A percentile compares a stretch with the other conserved stretches of the same genome.
phyloP scores from a whole-genome alignment of 2,329 filamentous ascomycete genomes.

The Clarireedia hainanense region DNA sequence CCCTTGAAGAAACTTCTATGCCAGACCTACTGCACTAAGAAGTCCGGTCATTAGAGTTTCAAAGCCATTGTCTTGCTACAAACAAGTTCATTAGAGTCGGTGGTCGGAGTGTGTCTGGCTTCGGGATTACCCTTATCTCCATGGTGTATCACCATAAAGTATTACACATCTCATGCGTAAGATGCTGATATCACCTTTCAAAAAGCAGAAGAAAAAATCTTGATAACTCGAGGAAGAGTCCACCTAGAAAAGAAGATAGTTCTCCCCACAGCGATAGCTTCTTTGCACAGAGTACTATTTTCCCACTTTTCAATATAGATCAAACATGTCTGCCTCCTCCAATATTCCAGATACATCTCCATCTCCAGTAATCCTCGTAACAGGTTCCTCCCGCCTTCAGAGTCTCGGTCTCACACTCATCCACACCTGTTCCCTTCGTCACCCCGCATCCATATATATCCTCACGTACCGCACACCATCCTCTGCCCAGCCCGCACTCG shows the following conservation, averaged over 20 bases:
- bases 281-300: not conserved
- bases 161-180: not conserved
- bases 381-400: not conserved
- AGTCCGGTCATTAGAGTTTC: too few relatives aligned
- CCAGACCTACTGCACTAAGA: too few relatives aligned
- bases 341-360: not conserved
- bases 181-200: not conserved
- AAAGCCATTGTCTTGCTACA: too few relatives aligned
- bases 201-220: not conserved
- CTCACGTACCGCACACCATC: slow-evolving; percentile 24
- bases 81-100: not conserved
- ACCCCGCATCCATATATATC: slow-evolving; percentile 24
- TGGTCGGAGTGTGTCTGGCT: not conserved
- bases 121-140: not conserved
- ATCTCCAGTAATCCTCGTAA: not conserved
- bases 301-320: not conserved
- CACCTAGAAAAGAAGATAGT: not conserved
- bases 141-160: not conserved
- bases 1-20: too few relatives aligned
- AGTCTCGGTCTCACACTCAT: slow-evolving; percentile 29
- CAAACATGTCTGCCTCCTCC: not conserved
- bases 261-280: not conserved
- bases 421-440: slow-evolving; percentile 23
- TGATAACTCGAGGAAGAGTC: not conserved
- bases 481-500: slow-evolving; percentile 24